These are phyloP conservation scores for Piromyces finnis DNA, from an alignment of 192 early-diverging fungal species.

Conservation along the genomic window DNA sequence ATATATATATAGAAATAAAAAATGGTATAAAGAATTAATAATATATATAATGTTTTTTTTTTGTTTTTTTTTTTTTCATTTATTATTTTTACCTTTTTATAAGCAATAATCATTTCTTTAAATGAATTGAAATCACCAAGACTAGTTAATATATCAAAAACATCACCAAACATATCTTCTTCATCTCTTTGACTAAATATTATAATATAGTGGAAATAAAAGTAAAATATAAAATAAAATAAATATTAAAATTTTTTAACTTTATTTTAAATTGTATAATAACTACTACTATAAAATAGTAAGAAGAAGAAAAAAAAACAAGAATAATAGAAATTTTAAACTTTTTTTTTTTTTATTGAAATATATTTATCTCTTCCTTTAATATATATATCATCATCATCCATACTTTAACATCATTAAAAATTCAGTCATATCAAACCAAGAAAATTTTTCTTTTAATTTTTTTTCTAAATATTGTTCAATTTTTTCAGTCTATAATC, in stretches of 20 bases:
- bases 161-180: slow-evolving; percentile 25
- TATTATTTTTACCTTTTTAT: slow-evolving; percentile 2
- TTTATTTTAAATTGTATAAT: too few species aligned
- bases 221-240: not conserved
- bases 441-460: not conserved
- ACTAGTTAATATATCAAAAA: slow-evolving; percentile 27
- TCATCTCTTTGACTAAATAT: not conserved
- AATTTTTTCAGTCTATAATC: not conserved
- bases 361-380: too few species aligned
- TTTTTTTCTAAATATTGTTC: not conserved
- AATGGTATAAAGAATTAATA: too few species aligned
- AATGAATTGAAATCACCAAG: slow-evolving; percentile 29
- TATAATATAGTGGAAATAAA: not conserved
- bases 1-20: too few species aligned
- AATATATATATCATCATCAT: too few species aligned
- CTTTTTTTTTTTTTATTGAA: too few species aligned
- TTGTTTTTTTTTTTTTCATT: too few species aligned
- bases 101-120: slow-evolving; percentile 30
- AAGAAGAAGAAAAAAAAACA: too few species aligned
- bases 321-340: too few species aligned
- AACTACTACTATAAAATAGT: too few species aligned
- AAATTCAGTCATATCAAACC: too few species aligned
- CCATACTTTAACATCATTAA: slow-evolving; percentile 12
- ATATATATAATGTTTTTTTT: too few species aligned
- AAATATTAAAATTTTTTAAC: not conserved